These are phyloP conservation scores for Hysterium pulicare DNA, from an alignment of 2,329 filamentous ascomycete genomes.

Conservation along the genomic window DNA sequence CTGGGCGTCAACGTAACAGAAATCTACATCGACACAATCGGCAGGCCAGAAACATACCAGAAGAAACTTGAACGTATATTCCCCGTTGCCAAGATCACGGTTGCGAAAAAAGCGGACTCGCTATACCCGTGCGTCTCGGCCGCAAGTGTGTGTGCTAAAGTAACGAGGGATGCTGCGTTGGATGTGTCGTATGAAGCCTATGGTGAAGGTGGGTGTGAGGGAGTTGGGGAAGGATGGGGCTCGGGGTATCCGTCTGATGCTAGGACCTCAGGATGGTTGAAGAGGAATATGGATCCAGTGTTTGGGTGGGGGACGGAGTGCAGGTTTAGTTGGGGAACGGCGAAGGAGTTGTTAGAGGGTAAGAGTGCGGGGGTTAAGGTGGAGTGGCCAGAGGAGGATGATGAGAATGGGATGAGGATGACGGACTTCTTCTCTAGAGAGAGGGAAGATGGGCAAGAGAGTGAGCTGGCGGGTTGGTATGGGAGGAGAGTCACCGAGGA, in stretches of 20 bases:
- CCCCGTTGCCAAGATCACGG: constrained; percentile 58
- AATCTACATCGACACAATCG: constrained; percentile 94
- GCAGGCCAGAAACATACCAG: constrained; percentile 79
- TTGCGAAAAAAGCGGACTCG: constrained; percentile 76
- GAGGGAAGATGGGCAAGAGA: constrained; percentile 48
- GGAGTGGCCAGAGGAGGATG: constrained; percentile 81
- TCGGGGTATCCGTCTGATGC: constrained; percentile 91
- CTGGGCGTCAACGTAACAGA: constrained; percentile 78
- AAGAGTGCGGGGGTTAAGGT: constrained; percentile 67
- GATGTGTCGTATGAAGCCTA: constrained; percentile 69
- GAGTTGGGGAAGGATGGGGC: constrained; percentile 63
- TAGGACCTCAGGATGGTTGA: constrained; percentile 77
- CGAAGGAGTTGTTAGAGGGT: constrained; percentile 86
- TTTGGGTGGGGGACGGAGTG: constrained; percentile 96
- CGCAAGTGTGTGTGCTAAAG: constrained; percentile 92
- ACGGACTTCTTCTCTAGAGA: constrained; percentile 68
- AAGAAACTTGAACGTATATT: constrained; percentile 79
- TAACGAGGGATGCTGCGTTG: constrained; percentile 85
- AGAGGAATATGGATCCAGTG: constrained; percentile 80
- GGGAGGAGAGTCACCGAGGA: constrained; percentile 67
- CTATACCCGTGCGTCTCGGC: constrained; percentile 91
- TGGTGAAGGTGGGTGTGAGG: constrained; percentile 12
- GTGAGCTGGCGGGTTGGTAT: constrained; percentile 79
- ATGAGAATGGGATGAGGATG: constrained; percentile 62
- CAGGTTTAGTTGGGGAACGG: constrained; percentile 92